Base-by-base conservation (phyloP, 306 rosid species). In the Delonix regia region DNA sequence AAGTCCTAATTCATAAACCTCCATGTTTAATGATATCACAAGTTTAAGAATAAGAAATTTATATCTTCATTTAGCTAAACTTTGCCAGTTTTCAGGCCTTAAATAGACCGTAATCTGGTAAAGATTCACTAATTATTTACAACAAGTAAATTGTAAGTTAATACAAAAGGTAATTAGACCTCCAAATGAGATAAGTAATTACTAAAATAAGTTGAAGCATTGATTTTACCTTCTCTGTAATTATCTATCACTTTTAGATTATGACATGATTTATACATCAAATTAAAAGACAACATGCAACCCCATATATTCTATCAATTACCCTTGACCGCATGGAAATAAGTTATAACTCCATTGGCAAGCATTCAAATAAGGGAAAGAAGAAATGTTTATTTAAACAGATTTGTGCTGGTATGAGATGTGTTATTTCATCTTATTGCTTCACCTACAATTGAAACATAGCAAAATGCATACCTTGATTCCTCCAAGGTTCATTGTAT, bases 401-500 rank as follows among this genome's bases (percentile, higher is more conserved):
- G n/a, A 13, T 75, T 74, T n/a, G 10, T 19, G 27, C 33, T 68
- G 55, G 53, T 74, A 45, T 56, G 72, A 8, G 48, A 59, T 12
- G 57, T 14, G 28, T 33, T 36, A 51, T 69, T 38, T 74, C 24
- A 44, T 24, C 41, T 49, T 65, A 62, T 6, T 49, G 81, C 21
- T 57, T 67, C 63, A 78, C 36, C 39, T 25, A 22, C 7, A 70
- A 36, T 16, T 74, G 51, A n/a, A 21, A 48, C 15, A 18, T 6
- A 64, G 69, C 21, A 66, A 42, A 28, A 48, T 52, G 52, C 36
- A 76, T 82, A 94, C 99, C 99, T 94, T 94, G 88, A 94, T 92
- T 75, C 99, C 99, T 63, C 97, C 97, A 42, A 94, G 93, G 85
- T 94, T 94, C 99, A 94, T 94, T 42, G 97, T 92, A 83, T 94